Base-by-base conservation (phyloP, 306 rosid genomes). In the Lotus japonicus region DNA sequence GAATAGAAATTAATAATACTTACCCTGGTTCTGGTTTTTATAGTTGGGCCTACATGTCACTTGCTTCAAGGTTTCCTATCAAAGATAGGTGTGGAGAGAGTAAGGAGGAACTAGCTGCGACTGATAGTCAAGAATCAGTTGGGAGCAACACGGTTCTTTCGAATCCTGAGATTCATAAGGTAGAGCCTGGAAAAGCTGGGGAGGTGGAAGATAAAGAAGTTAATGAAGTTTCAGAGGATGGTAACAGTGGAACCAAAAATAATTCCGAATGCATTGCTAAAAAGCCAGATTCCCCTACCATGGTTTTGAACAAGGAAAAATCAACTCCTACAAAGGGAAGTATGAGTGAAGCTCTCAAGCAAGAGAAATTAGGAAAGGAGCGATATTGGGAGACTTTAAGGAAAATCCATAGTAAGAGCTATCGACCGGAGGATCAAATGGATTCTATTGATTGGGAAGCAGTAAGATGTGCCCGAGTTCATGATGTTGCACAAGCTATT, bases 1-100 rank as follows among this genome's bases (percentile, higher is more conserved):
- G n/a, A 51, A 66, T 36, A 7, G 9, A 2, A 7, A 38, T 57
- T 57, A 66, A 58, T 64, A 59, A 58, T 64, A 59, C 7, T 71
- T 57, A 11, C 35, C 0, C 13, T 57, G 8, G 1, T 63, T 69
- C 2, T 57, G 8, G 1, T 63, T 69, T 1, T 0, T 60, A 44
- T 76, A 92, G 98, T 79, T 75, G 81, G 0, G 96, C 98, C 2
- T 92, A 64, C 53, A 81, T 92, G 84, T 69, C 86, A n/a, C 90
- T 89, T 44, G 83, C 83, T 4, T 80, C 96, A 0, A 74, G 7
- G 45, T 92, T 79, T 41, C 90, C 96, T 0, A 0, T 63, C 12
- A 56, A 45, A 63, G 46, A 70, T 38, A 38, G 42, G 0, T 38
- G 2, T 38, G 42, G 11, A 38, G 11, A 38, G 9, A 38, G 42